These are phyloP conservation scores for Triticum monococcum DNA, from an alignment of 176 grass and related monocot species.

Conservation along the genomic window DNA sequence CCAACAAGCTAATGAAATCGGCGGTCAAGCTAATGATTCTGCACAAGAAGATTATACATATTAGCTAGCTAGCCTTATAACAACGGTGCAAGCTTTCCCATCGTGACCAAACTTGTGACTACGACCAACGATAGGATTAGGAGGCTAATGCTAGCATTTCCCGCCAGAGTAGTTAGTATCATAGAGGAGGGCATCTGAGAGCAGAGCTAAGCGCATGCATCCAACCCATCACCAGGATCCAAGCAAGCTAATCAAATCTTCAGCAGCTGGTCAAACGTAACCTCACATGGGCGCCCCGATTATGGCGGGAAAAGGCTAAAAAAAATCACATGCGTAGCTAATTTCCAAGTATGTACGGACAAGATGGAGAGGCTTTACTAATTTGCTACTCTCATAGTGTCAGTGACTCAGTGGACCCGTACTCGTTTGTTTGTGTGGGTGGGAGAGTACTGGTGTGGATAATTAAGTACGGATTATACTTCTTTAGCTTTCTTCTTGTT, in stretches of 20 bases:
- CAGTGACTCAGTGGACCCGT: not conserved
- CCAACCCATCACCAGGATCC: not conserved
- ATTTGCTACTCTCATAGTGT: not conserved
- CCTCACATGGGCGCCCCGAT: not conserved
- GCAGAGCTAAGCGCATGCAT: not conserved
- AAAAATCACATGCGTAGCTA: too few relatives aligned
- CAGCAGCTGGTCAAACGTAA: not conserved
- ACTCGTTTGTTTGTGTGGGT: not conserved
- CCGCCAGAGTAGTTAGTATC: too few relatives aligned
- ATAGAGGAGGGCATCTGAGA: too few relatives aligned
- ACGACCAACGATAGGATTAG: too few relatives aligned
- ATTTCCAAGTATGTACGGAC: not conserved
- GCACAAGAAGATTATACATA: too few relatives aligned
- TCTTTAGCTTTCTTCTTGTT: too few relatives aligned
- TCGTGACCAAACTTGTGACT: too few relatives aligned
- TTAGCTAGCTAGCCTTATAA: too few relatives aligned
- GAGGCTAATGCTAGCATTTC: too few relatives aligned
- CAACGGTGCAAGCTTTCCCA: too few relatives aligned
- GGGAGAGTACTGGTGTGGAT: too few relatives aligned
- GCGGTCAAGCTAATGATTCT: not conserved
- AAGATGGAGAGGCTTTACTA: not conserved
- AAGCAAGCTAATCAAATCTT: not conserved
- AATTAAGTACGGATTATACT: too few relatives aligned
- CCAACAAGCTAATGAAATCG: not conserved
- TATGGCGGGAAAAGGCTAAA: not conserved